Percentiles rank a stretch among this genome's conserved stretches.
Conservation (phyloP, 495 filamentous ascomycete species). For the Pseudevernia furfuracea region DNA sequence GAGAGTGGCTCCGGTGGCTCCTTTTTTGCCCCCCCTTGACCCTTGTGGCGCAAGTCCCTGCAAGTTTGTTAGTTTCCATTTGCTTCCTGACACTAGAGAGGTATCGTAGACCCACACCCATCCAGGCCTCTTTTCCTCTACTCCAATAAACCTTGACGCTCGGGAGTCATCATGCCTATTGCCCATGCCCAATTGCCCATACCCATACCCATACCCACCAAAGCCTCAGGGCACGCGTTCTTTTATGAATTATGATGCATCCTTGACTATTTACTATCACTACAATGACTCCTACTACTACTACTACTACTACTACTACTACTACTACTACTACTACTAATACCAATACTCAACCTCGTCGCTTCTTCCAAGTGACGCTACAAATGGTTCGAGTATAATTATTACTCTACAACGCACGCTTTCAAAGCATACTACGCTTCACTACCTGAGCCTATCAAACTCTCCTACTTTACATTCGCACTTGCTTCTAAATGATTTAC, state of each 20-base stretch:
- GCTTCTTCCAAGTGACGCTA: conserved; percentile 1
- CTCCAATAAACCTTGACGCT: background rate
- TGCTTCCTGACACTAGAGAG: background rate
- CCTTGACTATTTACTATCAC: too few species aligned
- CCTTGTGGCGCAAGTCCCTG: background rate
- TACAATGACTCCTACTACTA: background rate
- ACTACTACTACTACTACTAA: too few species aligned
- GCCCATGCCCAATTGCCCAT: background rate
- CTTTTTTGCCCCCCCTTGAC: too few species aligned
- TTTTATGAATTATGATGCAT: background rate
- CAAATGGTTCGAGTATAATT: background rate
- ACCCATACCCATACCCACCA: background rate
- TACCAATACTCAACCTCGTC: too few species aligned
- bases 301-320: background rate
- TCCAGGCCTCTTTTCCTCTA: too few species aligned
- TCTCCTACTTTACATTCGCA: background rate
- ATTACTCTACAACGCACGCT: background rate
- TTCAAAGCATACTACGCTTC: background rate
- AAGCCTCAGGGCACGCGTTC: background rate
- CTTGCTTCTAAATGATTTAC: conserved; percentile 1
- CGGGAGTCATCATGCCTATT: background rate
- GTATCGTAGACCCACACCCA: background rate
- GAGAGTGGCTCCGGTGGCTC: background rate
- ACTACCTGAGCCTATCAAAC: conserved; percentile 10
- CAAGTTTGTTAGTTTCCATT: background rate